These are phyloP conservation scores for Gossypium arboreum DNA, from an alignment of 345 rosid species.

Conservation along the genomic window DNA sequence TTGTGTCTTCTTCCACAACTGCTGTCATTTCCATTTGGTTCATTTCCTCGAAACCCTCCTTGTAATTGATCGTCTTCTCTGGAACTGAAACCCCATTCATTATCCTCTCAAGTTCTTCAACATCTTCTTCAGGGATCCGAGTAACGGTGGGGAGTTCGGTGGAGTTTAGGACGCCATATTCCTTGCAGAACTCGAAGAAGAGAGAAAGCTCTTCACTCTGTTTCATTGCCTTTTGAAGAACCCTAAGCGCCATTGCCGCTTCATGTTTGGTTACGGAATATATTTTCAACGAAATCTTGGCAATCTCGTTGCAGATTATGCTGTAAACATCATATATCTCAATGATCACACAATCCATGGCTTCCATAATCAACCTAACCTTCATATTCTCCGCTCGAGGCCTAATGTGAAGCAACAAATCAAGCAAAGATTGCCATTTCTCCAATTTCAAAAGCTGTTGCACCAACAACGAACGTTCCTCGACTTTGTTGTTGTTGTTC, in stretches of 20 bases:
- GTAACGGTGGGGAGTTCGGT: constrained; percentile 42
- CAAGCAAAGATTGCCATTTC: constrained; percentile 50
- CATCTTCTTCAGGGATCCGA: constrained; percentile 46
- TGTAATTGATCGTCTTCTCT: not conserved
- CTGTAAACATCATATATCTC: constrained; percentile 59
- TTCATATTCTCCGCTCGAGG: constrained; percentile 48
- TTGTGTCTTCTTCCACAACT: constrained; percentile 10
- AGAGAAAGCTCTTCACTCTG: constrained; percentile 44
- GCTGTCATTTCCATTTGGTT: constrained; percentile 15
- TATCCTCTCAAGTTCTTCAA: constrained; percentile 43
- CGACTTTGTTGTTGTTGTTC: not conserved
- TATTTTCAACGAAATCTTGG: constrained; percentile 38
- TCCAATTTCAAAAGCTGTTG: constrained; percentile 44
- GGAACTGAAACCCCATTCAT: constrained; percentile 30
- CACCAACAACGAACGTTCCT: constrained; percentile 27
- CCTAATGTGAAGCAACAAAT: constrained; percentile 54
- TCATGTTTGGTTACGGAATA: constrained; percentile 35
- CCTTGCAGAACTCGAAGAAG: constrained; percentile 49
- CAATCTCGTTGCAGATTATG: constrained; percentile 51
- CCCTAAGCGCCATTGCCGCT: constrained; percentile 43
- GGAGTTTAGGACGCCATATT: constrained; percentile 48
- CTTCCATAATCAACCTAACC: constrained; percentile 48
- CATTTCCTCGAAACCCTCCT: not conserved
- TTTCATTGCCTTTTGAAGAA: constrained; percentile 45
- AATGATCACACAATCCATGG: constrained; percentile 66